Base-by-base conservation (phyloP, 2,329 filamentous ascomycete species). In the Scedosporium dehoogii region DNA sequence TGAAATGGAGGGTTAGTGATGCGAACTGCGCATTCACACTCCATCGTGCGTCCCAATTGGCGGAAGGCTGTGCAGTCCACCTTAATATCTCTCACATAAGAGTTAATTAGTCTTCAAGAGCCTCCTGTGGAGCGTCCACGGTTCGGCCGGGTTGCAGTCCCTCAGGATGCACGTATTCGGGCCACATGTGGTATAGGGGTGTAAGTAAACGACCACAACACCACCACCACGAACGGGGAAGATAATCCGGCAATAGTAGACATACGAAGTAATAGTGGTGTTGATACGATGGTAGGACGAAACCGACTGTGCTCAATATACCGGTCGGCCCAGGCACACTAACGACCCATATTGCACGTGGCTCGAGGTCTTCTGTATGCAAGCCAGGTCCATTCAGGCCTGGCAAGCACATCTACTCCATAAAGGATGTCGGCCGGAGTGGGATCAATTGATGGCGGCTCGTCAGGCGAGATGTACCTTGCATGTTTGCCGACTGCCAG, bases 321-420 rank as follows among this genome's bases (percentile, higher is more conserved):
- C 23, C 51, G 18, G 51, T 16, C 51, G 51, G 51, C 18, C 12
- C 18, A 55, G 51, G 51, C 51, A 55, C 51, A 55, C 51, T 10
- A 55, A 55, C 51, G 51, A 55, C 23, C 51, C 51, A 55, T 55
- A 55, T 55, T 55, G 51, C 51, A 55, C 51, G 51, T 55, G 51
- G 51, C 44, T 48, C 44, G n/a, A 18, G 44, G 44, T 23, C 44
- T 48, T 23, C 44, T 48, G n/a, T 23, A n/a, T 48, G 6, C 44
- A 48, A 48, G n/a, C 44, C 44, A 48, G n/a, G 2, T 23, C 44
- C 4, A n/a, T 23, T 21, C 16, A 48, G 33, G 33, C 33, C 16
- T 21, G 33, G 33, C 33, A 38, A 14, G 3, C 33, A 38, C 33
- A 38, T 38, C 33, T 12, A 38, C 33, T 38, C 44, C 18, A 5